Evolutionary conservation across 371 early-diverging fungal species (phyloP).

Genomic region (Mortierella sp.): DNA sequence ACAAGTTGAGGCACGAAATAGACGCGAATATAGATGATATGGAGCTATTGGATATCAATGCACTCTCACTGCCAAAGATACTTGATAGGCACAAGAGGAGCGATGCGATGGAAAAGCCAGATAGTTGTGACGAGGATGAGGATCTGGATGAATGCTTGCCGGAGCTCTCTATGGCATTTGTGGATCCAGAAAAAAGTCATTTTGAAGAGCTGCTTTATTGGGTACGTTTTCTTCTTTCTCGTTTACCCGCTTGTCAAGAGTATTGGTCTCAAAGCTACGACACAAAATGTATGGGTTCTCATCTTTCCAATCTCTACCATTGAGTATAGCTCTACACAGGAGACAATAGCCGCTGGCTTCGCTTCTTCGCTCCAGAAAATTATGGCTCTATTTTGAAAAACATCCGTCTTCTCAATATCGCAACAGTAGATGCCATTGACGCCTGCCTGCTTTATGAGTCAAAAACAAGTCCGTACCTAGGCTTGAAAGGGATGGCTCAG

Average conservation of each 20-base stretch:
- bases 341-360: slow-evolving; percentile 25
- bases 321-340: slow-evolving; percentile 32
- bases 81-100: no score
- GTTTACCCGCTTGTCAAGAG: no score
- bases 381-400: slow-evolving; percentile 35
- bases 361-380: slow-evolving; percentile 23
- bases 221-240: slow-evolving; percentile 13
- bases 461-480: slow-evolving; percentile 4
- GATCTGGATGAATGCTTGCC: slow-evolving; percentile 21
- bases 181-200: slow-evolving; percentile 30
- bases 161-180: slow-evolving; percentile 22
- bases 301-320: no score
- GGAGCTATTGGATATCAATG: no score
- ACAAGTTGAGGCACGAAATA: no score
- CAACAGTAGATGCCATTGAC: slow-evolving; percentile 11
- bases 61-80: no score
- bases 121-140: slow-evolving; percentile 3
- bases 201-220: slow-evolving; percentile 39
- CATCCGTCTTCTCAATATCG: slow-evolving; percentile 25
- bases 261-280: no score
- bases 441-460: slow-evolving; percentile 27
- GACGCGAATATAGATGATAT: no score
- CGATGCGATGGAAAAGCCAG: neutral
- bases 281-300: no score
- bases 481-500: slow-evolving; percentile 16